Evolutionary conservation across 352 stramenopile genomes (phyloP).

Genomic region (Phytopythium mirpurense): DNA sequence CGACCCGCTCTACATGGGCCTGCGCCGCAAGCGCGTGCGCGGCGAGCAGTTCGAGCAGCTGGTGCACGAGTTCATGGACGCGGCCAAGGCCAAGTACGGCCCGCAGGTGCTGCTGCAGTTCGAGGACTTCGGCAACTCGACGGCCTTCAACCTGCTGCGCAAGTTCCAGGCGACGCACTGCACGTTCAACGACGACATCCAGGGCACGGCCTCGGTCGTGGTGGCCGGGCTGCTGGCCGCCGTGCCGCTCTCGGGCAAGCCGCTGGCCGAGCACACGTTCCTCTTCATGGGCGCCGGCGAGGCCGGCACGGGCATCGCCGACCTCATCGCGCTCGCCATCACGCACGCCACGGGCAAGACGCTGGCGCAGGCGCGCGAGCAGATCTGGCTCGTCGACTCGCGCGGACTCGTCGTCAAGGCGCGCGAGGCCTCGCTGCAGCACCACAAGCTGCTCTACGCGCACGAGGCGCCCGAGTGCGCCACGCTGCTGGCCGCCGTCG

Average conservation of each 20-base stretch:
- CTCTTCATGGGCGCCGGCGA: conserved; percentile 93
- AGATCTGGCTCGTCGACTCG: conserved; percentile 74
- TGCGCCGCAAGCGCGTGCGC: conserved; percentile 86
- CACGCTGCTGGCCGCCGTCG: conserved; percentile 70
- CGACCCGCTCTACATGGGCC: conserved; percentile 94
- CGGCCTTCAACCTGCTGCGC: conserved; percentile 89
- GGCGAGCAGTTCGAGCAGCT: conserved; percentile 93
- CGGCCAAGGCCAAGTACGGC: conserved; percentile 90
- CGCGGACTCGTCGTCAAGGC: conserved; percentile 76
- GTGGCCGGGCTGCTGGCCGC: conserved; percentile 85
- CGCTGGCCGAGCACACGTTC: conserved; percentile 91
- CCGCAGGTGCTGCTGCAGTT: conserved; percentile 92
- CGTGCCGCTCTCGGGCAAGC: conserved; percentile 88
- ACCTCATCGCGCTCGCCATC: conserved; percentile 91
- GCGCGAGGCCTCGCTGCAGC: conserved; percentile 78
- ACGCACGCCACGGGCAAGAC: conserved; percentile 83
- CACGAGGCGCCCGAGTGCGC: conserved; percentile 67
- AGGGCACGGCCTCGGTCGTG: conserved; percentile 94
- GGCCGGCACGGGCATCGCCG: conserved; percentile 87
- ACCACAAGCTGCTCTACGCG: conserved; percentile 89
- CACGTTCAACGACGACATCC: conserved; percentile 98
- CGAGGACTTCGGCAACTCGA: conserved; percentile 93
- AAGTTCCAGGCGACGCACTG: conserved; percentile 92
- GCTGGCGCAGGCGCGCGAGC: conserved; percentile 83
- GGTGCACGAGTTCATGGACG: conserved; percentile 92